Conservation (phyloP, 129 eudicot genomes). For the Flaveria linearis region DNA sequence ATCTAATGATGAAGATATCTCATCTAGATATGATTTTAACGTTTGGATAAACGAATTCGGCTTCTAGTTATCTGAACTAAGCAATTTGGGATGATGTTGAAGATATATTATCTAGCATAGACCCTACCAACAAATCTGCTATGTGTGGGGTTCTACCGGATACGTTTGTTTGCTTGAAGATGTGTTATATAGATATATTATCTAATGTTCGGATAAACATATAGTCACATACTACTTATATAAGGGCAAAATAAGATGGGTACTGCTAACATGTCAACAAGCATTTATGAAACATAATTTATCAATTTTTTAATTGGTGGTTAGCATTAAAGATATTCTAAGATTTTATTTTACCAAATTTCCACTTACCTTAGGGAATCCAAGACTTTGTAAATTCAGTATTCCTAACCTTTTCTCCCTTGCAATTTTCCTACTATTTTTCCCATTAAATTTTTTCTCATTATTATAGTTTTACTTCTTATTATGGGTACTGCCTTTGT, state of each 20-base stretch:
- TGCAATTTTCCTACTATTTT: too few relatives aligned
- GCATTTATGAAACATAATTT: background rate
- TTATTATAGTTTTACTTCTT: too few relatives aligned
- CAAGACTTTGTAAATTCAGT: too few relatives aligned
- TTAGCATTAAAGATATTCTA: too few relatives aligned
- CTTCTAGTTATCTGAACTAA: background rate
- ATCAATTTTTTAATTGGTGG: background rate
- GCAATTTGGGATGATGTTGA: background rate
- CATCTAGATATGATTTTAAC: background rate
- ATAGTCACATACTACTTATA: background rate
- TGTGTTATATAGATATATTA: background rate
- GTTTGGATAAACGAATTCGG: background rate
- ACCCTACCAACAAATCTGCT: too few relatives aligned
- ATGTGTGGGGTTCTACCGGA: too few relatives aligned
- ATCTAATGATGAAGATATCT: constrained; percentile 3
- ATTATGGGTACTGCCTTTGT: too few relatives aligned
- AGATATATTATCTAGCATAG: background rate
- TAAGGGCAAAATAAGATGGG: background rate
- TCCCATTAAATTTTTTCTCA: too few relatives aligned
- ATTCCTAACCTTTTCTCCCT: too few relatives aligned
- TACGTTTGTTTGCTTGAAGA: too few relatives aligned
- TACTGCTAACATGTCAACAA: background rate
- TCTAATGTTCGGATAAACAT: background rate
- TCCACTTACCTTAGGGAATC: too few relatives aligned
- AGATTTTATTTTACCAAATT: too few relatives aligned